Conservation (phyloP, 495 filamentous ascomycete species). For the Lineolata rhizophorae region DNA sequence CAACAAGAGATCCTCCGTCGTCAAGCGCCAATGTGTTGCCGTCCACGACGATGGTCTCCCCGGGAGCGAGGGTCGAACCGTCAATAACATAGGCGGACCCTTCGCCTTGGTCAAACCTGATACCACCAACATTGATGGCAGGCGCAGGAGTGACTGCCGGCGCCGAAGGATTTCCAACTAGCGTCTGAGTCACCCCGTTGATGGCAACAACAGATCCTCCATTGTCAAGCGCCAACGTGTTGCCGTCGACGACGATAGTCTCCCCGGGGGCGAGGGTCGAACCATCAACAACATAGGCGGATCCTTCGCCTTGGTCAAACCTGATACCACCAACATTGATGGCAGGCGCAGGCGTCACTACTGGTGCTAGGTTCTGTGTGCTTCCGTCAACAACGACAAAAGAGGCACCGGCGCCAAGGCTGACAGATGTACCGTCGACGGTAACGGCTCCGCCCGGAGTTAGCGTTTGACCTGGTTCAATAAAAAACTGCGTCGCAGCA, state of each 20-base stretch:
- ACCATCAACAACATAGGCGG: slow-evolving; percentile 8
- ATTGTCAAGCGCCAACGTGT: slow-evolving; percentile 8
- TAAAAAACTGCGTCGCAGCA: slow-evolving; percentile 16
- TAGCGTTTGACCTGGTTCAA: slow-evolving; percentile 11
- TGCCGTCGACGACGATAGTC: slow-evolving; percentile 7
- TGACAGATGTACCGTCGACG: slow-evolving; percentile 9
- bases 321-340: too few relatives aligned
- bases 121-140: too few relatives aligned
- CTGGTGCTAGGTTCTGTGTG: slow-evolving; percentile 1
- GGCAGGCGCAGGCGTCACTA: background rate
- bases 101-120: too few relatives aligned
- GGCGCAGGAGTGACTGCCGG: too few relatives aligned
- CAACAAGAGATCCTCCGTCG: too few relatives aligned
- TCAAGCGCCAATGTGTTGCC: too few relatives aligned
- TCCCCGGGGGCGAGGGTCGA: slow-evolving; percentile 8
- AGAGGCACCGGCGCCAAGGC: slow-evolving; percentile 8
- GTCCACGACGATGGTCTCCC: slow-evolving; percentile 6
- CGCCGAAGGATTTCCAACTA: too few relatives aligned
- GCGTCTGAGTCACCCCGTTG: slow-evolving; percentile 2
- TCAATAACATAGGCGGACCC: slow-evolving; percentile 14
- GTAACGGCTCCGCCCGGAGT: slow-evolving; percentile 14
- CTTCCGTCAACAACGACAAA: slow-evolving; percentile 9
- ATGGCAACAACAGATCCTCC: slow-evolving; percentile 12
- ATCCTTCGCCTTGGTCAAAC: too few relatives aligned
- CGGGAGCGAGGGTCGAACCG: slow-evolving; percentile 9